Evolutionary conservation across 257 asterid genomes (phyloP).

Genomic region (Przewalskia tangutica): DNA sequence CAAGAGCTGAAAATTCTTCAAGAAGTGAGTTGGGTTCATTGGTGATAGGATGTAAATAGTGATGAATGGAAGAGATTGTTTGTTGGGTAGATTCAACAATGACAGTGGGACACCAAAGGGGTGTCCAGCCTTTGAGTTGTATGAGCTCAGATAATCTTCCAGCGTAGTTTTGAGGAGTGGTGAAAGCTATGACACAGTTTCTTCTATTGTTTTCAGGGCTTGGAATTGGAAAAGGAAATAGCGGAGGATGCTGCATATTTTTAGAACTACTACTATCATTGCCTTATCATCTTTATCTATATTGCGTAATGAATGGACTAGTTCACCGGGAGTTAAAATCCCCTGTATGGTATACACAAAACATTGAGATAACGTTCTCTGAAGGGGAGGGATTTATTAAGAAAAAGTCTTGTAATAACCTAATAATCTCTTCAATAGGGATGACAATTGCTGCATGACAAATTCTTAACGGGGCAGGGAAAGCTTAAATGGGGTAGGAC

Average conservation of each 20-base stretch:
- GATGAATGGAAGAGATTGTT: slow-evolving; percentile 40
- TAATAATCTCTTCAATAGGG: not conserved
- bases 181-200: slow-evolving; percentile 44
- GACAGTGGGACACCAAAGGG: slow-evolving; percentile 63
- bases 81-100: slow-evolving; percentile 49
- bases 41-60: not conserved
- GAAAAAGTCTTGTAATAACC: not conserved
- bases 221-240: slow-evolving; percentile 7
- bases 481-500: too few relatives aligned
- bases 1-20: slow-evolving; percentile 54
- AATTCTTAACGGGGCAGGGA: too few relatives aligned
- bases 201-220: slow-evolving; percentile 14
- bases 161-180: slow-evolving; percentile 70
- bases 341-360: not conserved
- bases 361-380: not conserved
- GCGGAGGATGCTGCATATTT: slow-evolving; percentile 20
- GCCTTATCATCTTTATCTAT: slow-evolving; percentile 6
- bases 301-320: not conserved
- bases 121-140: slow-evolving; percentile 42
- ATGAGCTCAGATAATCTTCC: slow-evolving; percentile 41
- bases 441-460: too few relatives aligned
- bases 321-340: not conserved
- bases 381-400: not conserved
- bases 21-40: slow-evolving; percentile 20
- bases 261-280: slow-evolving; percentile 33